These are phyloP conservation scores for Microcyclosporella mali DNA, from an alignment of 2,329 filamentous ascomycete genomes.

Conservation along the genomic window DNA sequence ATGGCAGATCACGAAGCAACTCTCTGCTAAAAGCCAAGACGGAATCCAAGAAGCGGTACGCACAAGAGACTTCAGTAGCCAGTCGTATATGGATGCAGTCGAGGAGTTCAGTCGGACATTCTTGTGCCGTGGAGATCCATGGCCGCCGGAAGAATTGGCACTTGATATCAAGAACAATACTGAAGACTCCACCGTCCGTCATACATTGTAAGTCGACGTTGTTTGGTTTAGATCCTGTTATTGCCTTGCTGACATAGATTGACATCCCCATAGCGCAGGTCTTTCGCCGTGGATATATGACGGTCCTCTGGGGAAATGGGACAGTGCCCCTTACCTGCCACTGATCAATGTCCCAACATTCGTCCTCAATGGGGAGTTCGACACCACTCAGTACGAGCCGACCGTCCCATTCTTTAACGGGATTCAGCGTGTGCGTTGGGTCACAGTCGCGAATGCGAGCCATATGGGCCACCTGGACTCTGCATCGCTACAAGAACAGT, in stretches of 20 bases:
- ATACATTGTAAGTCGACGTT: constrained; percentile 1
- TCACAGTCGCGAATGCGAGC: constrained; percentile 3
- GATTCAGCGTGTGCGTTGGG: constrained; percentile 1
- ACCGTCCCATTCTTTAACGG: constrained; percentile 3
- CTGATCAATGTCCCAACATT: constrained; percentile 5
- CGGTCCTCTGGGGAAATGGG: not conserved
- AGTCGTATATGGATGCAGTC: not conserved
- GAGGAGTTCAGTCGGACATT: not conserved
- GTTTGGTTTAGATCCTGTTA: not conserved
- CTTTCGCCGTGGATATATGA: constrained; percentile 1
- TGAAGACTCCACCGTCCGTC: not conserved
- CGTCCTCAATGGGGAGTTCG: constrained; percentile 7
- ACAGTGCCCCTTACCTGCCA: not conserved
- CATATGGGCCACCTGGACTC: constrained; percentile 7
- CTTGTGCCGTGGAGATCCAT: constrained; percentile 3
- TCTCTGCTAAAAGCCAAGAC: not conserved
- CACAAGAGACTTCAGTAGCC: not conserved
- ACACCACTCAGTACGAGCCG: constrained; percentile 1
- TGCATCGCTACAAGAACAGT: not conserved
- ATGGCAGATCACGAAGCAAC: not conserved
- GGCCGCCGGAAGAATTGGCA: not conserved
- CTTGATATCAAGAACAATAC: not conserved
- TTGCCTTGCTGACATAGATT: not conserved
- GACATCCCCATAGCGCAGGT: not conserved
- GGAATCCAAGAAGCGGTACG: not conserved